These are phyloP conservation scores for Catharanthus roseus DNA, from an alignment of 257 asterid species.

Conservation along the genomic window DNA sequence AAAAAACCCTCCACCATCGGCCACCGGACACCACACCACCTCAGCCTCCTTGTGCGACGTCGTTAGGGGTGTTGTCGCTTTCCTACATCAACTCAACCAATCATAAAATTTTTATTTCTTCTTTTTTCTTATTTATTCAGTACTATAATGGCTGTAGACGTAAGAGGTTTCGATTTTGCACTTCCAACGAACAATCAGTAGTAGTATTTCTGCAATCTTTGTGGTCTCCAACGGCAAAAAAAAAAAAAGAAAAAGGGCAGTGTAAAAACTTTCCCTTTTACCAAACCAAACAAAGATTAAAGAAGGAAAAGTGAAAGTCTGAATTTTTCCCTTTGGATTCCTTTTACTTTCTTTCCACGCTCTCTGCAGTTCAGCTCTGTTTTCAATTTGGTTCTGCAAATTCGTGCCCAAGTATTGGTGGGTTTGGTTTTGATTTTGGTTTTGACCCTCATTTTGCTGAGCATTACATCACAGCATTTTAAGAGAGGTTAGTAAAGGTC, in stretches of 20 bases:
- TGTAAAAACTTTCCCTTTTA: slow-evolving; percentile 50
- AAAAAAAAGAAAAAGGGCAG: slow-evolving; percentile 2
- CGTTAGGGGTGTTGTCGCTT: slow-evolving; percentile 2
- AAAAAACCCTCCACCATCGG: no score
- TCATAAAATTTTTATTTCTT: background rate
- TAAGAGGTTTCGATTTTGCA: no score
- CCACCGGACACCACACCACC: background rate
- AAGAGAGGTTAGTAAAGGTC: slow-evolving; percentile 34
- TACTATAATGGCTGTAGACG: background rate
- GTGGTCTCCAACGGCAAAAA: slow-evolving; percentile 11
- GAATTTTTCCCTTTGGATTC: slow-evolving; percentile 34
- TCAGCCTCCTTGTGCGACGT: background rate
- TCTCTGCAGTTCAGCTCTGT: slow-evolving; percentile 31
- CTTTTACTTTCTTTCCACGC: slow-evolving; percentile 42
- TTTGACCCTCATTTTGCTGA: slow-evolving; percentile 15
- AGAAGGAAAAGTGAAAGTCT: slow-evolving; percentile 46
- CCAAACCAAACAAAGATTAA: slow-evolving; percentile 33
- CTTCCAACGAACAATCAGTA: no score
- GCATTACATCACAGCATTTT: slow-evolving; percentile 4
- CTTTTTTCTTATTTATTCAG: background rate
- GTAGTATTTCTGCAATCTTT: slow-evolving; percentile 20
- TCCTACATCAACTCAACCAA: background rate
- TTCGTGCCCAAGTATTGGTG: slow-evolving; percentile 30
- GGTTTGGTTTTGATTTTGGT: slow-evolving; percentile 27
- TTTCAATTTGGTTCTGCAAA: slow-evolving; percentile 32